These are phyloP conservation scores for Coemansia sp. DNA, from an alignment of 192 early-diverging fungal genomes.

Conservation along the genomic window DNA sequence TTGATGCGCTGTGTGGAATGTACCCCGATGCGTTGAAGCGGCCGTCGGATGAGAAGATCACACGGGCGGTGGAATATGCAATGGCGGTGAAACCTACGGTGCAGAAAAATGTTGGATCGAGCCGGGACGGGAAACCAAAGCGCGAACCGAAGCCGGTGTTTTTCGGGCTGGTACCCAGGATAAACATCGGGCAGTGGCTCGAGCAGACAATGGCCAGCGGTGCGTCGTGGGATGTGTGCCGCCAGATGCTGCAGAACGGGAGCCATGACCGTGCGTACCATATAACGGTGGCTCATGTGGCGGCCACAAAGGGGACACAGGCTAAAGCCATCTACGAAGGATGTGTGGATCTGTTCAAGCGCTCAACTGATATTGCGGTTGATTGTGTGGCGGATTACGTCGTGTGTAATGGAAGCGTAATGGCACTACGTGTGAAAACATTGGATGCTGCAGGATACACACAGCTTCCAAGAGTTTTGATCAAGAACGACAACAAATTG, in stretches of 20 bases:
- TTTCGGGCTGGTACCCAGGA: slow-evolving; percentile 29
- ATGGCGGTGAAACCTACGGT: slow-evolving; percentile 45
- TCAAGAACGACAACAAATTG: not conserved
- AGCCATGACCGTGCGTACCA: slow-evolving; percentile 34
- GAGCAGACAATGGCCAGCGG: slow-evolving; percentile 10
- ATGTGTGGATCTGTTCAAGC: slow-evolving; percentile 17
- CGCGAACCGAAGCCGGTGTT: slow-evolving; percentile 18
- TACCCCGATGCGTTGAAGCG: slow-evolving; percentile 31
- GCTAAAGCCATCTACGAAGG: slow-evolving; percentile 34
- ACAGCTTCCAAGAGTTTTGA: slow-evolving; percentile 11
- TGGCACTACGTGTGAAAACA: slow-evolving; percentile 40
- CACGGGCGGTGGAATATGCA: slow-evolving; percentile 56
- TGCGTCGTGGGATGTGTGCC: slow-evolving; percentile 16
- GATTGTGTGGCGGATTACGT: slow-evolving; percentile 53
- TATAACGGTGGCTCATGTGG: slow-evolving; percentile 57
- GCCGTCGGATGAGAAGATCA: slow-evolving; percentile 53
- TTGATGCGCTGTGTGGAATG: slow-evolving; percentile 51
- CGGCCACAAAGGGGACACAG: slow-evolving; percentile 11
- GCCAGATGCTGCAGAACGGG: slow-evolving; percentile 8
- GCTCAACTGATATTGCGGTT: not conserved
- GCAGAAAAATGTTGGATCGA: slow-evolving; percentile 27
- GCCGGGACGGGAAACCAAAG: not conserved
- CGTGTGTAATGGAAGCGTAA: slow-evolving; percentile 52
- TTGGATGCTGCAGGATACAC: slow-evolving; percentile 9
- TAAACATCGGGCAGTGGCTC: slow-evolving; percentile 24